Base-by-base conservation (phyloP, 1,139 yeast genomes). In the Arxiozyma telluris region DNA sequence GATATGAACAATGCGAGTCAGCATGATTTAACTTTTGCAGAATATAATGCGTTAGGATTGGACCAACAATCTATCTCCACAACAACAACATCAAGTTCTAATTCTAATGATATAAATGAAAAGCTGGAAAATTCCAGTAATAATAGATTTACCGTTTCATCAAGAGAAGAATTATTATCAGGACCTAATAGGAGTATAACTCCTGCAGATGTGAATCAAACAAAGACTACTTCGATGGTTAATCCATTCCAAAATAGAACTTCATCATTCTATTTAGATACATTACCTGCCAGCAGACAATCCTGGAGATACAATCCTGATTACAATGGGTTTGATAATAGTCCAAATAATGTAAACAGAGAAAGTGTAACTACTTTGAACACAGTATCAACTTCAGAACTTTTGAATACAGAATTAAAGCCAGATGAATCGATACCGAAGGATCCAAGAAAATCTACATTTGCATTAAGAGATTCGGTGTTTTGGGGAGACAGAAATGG, bases 361-460 rank as follows among this genome's bases (percentile, higher is more conserved):
- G 81, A 80, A 50, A 86, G 94, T 21, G 76, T 81, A 56, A 80
- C 79, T 41, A 87, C 96, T 0, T 65, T 87, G 59, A 91, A 93
- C 41, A 89, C 96, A 0, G 93, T 90, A 30, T 84, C 93, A 50
- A 87, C 96, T 0, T 90, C 84, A 55, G 94, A 89, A 68, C 75
- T 90, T 49, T 78, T 89, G 64, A 85, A 90, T 11, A 89, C 93
- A 44, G 79, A 91, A 63, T 73, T 88, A 51, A 91, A 88, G 25
- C 86, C 83, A 23, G 85, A 82, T 60, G 73, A 73, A 50, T 70
- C 71, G 46, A 64, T 73, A 39, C 69, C 69, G 47, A 73, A 74
- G 57, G 75, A 72, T 55, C 75, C 75, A 34, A 66, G 71, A 54
- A 72, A 71, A 57, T 71, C 75, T 1, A 67, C 69, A 34, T 62